phyloP scores from a whole-genome alignment of 768 basidiomycete species.

The Nevesoporus exiguus region DNA sequence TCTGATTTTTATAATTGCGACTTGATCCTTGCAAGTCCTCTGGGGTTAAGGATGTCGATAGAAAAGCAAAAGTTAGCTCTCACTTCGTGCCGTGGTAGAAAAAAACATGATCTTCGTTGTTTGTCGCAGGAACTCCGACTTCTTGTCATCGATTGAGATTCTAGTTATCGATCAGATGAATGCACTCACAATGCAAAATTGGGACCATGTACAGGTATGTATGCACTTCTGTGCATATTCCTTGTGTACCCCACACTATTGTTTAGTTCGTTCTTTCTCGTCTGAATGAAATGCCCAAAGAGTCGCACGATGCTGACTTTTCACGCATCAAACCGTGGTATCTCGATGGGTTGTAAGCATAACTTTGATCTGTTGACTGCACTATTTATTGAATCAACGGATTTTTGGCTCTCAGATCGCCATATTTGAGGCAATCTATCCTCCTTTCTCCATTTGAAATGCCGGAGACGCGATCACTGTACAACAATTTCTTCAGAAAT shows the following conservation, averaged over 20 bases:
- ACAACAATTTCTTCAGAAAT: constrained; percentile 72
- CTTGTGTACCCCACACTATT: background rate
- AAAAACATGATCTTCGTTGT: background rate
- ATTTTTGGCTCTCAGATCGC: constrained; percentile 48
- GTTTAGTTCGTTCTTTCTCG: constrained; percentile 78
- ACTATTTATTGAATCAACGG: background rate
- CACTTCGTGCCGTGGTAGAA: background rate
- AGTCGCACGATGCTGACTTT: constrained; percentile 92
- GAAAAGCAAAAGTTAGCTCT: constrained; percentile 88
- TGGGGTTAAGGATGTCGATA: constrained; percentile 86
- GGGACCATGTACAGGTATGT: constrained; percentile 92
- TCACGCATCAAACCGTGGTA: constrained; percentile 98
- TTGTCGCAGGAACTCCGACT: constrained; percentile 71
- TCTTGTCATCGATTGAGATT: constrained; percentile 90
- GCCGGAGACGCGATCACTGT: constrained; percentile 81
- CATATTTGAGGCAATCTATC: constrained; percentile 86
- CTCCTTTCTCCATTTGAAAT: constrained; percentile 85
- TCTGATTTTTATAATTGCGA: constrained; percentile 89
- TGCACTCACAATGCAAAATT: constrained; percentile 95
- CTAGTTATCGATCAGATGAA: constrained; percentile 91
- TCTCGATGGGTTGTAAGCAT: constrained; percentile 83
- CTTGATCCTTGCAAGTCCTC: constrained; percentile 87
- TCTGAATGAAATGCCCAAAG: constrained; percentile 87
- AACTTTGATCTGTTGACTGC: background rate
- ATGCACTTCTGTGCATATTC: background rate